phyloP scores from a whole-genome alignment of 202 grass and related monocot species.

The Zizania palustris region DNA sequence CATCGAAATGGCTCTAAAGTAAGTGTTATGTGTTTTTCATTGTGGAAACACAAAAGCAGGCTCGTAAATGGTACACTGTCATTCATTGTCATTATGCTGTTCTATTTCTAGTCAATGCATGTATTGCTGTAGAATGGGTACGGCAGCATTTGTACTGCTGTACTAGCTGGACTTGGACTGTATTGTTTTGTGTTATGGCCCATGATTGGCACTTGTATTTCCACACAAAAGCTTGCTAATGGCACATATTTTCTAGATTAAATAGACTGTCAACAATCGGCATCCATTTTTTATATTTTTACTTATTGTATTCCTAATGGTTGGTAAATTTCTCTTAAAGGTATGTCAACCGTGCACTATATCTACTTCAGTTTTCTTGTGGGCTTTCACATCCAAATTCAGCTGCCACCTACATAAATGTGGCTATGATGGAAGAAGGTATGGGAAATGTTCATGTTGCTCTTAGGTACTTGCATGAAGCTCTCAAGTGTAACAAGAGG shows the following conservation, averaged over 20 bases:
- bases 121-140: conserved; percentile 26
- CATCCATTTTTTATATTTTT: conserved; percentile 24
- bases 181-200: conserved; percentile 28
- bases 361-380: conserved; percentile 97
- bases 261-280: conserved; percentile 31
- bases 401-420: conserved; percentile 99
- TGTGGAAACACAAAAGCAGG: conserved; percentile 25
- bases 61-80: neutral
- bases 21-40: conserved; percentile 56
- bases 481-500: conserved; percentile 98
- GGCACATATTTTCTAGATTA: conserved; percentile 15
- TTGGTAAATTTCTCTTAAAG: conserved; percentile 51
- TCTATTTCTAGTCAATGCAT: conserved; percentile 26
- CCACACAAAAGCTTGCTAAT: conserved; percentile 2
- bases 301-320: conserved; percentile 28
- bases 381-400: conserved; percentile 99
- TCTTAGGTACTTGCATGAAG: conserved; percentile 98
- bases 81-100: neutral
- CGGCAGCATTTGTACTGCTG: conserved; percentile 23
- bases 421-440: conserved; percentile 99
- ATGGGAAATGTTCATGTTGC: conserved; percentile 99
- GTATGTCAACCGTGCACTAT: conserved; percentile 96
- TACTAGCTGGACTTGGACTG: neutral
- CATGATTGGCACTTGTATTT: conserved; percentile 15
- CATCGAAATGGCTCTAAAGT: conserved; percentile 99